These are phyloP conservation scores for Pseudozyma tsukubaensis DNA, from an alignment of 1,284 basidiomycete genomes.

Conservation along the genomic window DNA sequence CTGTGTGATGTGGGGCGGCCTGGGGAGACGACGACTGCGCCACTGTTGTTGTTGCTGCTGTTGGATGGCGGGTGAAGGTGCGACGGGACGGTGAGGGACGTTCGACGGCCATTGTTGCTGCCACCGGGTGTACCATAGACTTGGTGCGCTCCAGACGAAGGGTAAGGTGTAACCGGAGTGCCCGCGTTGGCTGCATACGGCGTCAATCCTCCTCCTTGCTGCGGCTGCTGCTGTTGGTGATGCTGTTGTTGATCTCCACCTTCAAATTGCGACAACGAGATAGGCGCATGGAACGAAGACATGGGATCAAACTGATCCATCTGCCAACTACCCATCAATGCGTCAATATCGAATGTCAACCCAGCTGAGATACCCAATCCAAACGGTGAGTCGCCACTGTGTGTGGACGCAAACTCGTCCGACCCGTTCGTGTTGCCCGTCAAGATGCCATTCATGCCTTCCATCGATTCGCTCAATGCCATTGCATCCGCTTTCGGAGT, in stretches of 20 bases:
- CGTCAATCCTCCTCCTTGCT: slow-evolving; percentile 5
- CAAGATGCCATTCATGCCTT: slow-evolving; percentile 21
- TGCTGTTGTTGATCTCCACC: slow-evolving; percentile 4
- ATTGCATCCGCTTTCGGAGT: slow-evolving; percentile 34
- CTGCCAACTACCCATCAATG: slow-evolving; percentile 44
- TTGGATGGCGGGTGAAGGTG: slow-evolving; percentile 7
- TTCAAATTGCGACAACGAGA: slow-evolving; percentile 6
- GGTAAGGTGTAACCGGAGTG: slow-evolving; percentile 5
- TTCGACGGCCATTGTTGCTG: too few species aligned
- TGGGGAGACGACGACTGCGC: slow-evolving; percentile 4
- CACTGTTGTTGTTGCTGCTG: too few species aligned
- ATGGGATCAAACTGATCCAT: slow-evolving; percentile 37
- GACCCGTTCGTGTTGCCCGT: slow-evolving; percentile 17
- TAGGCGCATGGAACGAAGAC: slow-evolving; percentile 14
- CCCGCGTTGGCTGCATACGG: slow-evolving; percentile 5
- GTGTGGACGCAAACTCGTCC: slow-evolving; percentile 42
- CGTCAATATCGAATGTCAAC: slow-evolving; percentile 47
- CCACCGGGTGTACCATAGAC: background rate
- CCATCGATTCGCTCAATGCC: slow-evolving; percentile 20
- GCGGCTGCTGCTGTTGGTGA: slow-evolving; percentile 6
- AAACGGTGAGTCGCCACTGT: slow-evolving; percentile 46
- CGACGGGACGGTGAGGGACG: slow-evolving; percentile 1
- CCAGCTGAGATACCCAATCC: slow-evolving; percentile 46
- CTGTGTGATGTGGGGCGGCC: slow-evolving; percentile 10
- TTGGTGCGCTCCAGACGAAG: background rate